Percentiles rank a stretch among this genome's conserved stretches.
These are phyloP conservation scores for Dendrostoma leiphaemia DNA, from an alignment of 2,329 filamentous ascomycete species.

Conservation along the genomic window DNA sequence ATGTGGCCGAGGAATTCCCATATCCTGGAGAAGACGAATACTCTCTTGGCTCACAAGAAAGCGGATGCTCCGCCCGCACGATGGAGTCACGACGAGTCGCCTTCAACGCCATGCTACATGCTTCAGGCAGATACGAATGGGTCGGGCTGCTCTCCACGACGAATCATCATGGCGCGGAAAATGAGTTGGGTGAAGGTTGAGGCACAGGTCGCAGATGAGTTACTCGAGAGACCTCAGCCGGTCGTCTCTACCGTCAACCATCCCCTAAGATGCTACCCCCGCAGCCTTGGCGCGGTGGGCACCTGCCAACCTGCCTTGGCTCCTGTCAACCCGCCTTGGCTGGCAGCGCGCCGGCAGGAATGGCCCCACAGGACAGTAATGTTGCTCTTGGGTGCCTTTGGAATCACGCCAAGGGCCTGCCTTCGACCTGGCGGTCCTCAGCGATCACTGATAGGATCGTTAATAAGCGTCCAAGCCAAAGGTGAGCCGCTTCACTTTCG, in stretches of 20 bases:
- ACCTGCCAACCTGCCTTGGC: not conserved
- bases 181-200: slow-evolving; percentile 30
- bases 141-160: slow-evolving; percentile 36
- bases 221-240: not conserved
- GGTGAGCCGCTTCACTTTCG: not conserved
- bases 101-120: slow-evolving; percentile 28
- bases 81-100: slow-evolving; percentile 30
- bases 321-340: too few species aligned
- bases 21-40: slow-evolving; percentile 1
- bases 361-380: too few species aligned
- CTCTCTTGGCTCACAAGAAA: slow-evolving; percentile 29
- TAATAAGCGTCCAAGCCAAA: not conserved
- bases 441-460: slow-evolving; percentile 1
- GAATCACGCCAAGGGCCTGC: not conserved
- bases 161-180: slow-evolving; percentile 35
- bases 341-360: not conserved
- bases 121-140: slow-evolving; percentile 19
- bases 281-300: slow-evolving; percentile 5
- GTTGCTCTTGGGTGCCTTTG: too few species aligned
- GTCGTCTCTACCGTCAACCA: not conserved
- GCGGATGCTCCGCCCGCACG: slow-evolving; percentile 26
- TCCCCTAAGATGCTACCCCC: not conserved
- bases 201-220: not conserved
- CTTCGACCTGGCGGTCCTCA: too few species aligned
- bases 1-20: not conserved